phyloP scores from a whole-genome alignment of 106 monocot species.

The Xerophyta viscosa region DNA sequence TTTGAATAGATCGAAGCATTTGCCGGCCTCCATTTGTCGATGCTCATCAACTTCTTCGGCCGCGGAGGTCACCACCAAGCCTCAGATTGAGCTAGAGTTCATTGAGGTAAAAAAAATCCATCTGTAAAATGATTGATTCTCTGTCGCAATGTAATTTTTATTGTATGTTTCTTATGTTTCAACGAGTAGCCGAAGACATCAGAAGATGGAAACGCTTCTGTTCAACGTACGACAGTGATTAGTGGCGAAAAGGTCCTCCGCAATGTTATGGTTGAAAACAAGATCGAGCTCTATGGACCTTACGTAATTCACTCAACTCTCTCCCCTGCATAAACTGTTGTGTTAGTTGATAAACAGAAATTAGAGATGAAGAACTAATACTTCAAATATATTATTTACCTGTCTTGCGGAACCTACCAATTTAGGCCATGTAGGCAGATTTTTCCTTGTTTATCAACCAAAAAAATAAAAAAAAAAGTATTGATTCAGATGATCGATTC shows the following conservation, averaged over 20 bases:
- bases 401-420: too few species aligned
- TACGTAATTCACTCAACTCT: slow-evolving; percentile 32
- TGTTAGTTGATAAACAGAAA: background rate
- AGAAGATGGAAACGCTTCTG: slow-evolving; percentile 46
- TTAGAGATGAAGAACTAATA: background rate
- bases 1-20: too few species aligned
- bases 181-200: slow-evolving; percentile 43
- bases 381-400: too few species aligned
- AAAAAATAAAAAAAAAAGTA: too few species aligned
- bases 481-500: too few species aligned
- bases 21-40: too few species aligned
- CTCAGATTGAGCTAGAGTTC: slow-evolving; percentile 7
- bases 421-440: too few species aligned
- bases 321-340: background rate
- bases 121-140: background rate
- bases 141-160: background rate
- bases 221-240: slow-evolving; percentile 30
- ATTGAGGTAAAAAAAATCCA: background rate
- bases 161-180: background rate
- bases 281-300: slow-evolving; percentile 82
- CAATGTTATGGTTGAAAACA: slow-evolving; percentile 74
- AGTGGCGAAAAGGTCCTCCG: slow-evolving; percentile 92
- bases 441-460: too few species aligned
- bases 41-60: background rate
- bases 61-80: background rate